A percentile compares a stretch with the other conserved stretches of the same genome.
phyloP scores from a whole-genome alignment of 2,329 filamentous ascomycete genomes.

The Fusarium virguliforme region DNA sequence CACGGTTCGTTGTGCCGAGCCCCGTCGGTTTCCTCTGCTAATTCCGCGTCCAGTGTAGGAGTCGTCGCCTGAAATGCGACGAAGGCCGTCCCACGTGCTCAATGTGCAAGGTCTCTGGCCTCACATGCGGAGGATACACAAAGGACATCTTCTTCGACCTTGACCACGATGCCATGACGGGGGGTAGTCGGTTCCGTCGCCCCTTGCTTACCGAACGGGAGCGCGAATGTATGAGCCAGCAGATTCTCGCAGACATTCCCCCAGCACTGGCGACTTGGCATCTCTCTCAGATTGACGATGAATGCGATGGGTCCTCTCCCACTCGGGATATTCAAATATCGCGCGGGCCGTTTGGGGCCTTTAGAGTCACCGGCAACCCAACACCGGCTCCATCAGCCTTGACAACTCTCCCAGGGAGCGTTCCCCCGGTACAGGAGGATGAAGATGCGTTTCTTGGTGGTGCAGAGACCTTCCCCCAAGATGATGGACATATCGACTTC shows the following conservation, averaged over 20 bases:
- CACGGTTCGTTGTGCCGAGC: conserved; percentile 22
- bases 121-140: conserved; percentile 36
- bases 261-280: conserved; percentile 25
- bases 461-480: neutral
- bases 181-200: conserved; percentile 24
- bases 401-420: neutral
- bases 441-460: neutral
- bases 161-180: conserved; percentile 16
- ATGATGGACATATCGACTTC: neutral
- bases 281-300: conserved; percentile 33
- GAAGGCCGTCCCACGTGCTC: conserved; percentile 34
- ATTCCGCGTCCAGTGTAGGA: conserved; percentile 25
- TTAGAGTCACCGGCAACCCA: conserved; percentile 2
- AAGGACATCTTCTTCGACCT: conserved; percentile 42
- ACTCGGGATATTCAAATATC: conserved; percentile 26
- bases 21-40: conserved; percentile 1
- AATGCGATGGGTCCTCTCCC: conserved; percentile 23
- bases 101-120: conserved; percentile 23
- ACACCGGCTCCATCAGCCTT: neutral
- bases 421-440: rapidly evolving
- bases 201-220: conserved; percentile 34
- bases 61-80: conserved; percentile 42
- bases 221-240: conserved; percentile 31
- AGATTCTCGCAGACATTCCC: conserved; percentile 19
- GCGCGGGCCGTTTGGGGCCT: conserved; percentile 39